These are phyloP conservation scores for Cryptococcus sp. DNA, from an alignment of 1,284 basidiomycete genomes.

Conservation along the genomic window DNA sequence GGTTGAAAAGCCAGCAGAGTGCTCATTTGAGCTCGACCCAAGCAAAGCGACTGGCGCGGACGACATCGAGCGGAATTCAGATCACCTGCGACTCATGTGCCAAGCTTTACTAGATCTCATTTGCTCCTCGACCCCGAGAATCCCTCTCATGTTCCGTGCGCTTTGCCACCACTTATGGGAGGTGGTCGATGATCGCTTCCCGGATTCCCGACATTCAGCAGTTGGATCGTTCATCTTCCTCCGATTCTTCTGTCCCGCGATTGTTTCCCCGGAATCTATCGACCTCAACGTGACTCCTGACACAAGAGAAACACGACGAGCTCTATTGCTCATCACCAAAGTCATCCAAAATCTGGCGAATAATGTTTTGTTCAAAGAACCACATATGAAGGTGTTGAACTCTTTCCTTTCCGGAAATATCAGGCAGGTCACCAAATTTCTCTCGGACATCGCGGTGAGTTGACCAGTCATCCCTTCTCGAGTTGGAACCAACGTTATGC, in stretches of 20 bases:
- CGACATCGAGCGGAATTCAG: slow-evolving; percentile 68
- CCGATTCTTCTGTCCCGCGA: slow-evolving; percentile 70
- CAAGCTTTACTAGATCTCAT: slow-evolving; percentile 75
- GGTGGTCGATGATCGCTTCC: slow-evolving; percentile 77
- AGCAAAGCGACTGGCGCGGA: slow-evolving; percentile 61
- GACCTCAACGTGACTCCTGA: slow-evolving; percentile 77
- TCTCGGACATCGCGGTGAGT: slow-evolving; percentile 75
- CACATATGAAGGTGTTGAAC: slow-evolving; percentile 79
- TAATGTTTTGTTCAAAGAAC: slow-evolving; percentile 82
- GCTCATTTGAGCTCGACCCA: slow-evolving; percentile 78
- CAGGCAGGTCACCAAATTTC: slow-evolving; percentile 73
- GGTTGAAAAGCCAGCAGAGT: slow-evolving; percentile 68
- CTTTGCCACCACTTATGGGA: slow-evolving; percentile 81
- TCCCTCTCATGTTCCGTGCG: slow-evolving; percentile 83
- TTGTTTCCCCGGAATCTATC: slow-evolving; percentile 79
- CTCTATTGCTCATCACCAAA: slow-evolving; percentile 81
- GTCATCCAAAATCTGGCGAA: slow-evolving; percentile 90
- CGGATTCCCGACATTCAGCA: slow-evolving; percentile 79
- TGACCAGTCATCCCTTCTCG: slow-evolving; percentile 1
- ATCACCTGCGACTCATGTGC: slow-evolving; percentile 72
- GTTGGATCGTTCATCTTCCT: slow-evolving; percentile 90
- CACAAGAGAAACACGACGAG: slow-evolving; percentile 64
- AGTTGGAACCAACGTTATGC: slow-evolving; percentile 1
- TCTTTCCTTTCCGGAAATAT: slow-evolving; percentile 76
- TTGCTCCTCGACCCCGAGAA: slow-evolving; percentile 65